Conservation (phyloP, 2,329 filamentous ascomycete species). For the Helotiales sp. region DNA sequence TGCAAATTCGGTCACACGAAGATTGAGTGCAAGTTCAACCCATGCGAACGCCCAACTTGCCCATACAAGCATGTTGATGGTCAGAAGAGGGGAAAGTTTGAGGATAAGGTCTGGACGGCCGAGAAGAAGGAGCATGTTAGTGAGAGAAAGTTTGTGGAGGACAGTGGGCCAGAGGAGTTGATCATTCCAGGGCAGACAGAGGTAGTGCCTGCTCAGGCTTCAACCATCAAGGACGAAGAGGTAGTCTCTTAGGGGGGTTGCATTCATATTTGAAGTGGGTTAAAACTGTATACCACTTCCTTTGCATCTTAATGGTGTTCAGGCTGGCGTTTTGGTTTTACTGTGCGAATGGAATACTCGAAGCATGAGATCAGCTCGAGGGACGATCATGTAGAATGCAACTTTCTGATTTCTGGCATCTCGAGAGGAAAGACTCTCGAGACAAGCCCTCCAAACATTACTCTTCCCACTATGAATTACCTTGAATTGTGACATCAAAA, state of each 20-base stretch:
- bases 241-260: conserved; percentile 34
- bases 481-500: no score
- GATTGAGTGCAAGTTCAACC: conserved; percentile 86
- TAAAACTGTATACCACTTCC: conserved; percentile 31
- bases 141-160: conserved; percentile 85
- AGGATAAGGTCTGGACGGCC: conserved; percentile 90
- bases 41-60: conserved; percentile 88
- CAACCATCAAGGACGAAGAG: conserved; percentile 25
- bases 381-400: conserved; percentile 37
- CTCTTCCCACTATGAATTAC: not conserved
- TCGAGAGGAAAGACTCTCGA: conserved; percentile 38
- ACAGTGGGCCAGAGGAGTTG: conserved; percentile 62
- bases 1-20: conserved; percentile 92
- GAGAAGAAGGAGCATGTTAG: conserved; percentile 72
- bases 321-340: conserved; percentile 23
- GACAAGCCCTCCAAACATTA: conserved; percentile 24
- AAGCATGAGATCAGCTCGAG: not conserved
- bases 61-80: conserved; percentile 90
- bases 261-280: conserved; percentile 6
- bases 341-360: conserved; percentile 9
- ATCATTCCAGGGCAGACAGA: conserved; percentile 39
- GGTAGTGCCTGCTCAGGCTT: conserved; percentile 24
- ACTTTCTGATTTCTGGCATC: conserved; percentile 31
- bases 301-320: not conserved
- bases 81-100: conserved; percentile 79